Conservation (phyloP, 225 moss, liverwort and hornwort species). For the Pseudoscleropodium purum region DNA sequence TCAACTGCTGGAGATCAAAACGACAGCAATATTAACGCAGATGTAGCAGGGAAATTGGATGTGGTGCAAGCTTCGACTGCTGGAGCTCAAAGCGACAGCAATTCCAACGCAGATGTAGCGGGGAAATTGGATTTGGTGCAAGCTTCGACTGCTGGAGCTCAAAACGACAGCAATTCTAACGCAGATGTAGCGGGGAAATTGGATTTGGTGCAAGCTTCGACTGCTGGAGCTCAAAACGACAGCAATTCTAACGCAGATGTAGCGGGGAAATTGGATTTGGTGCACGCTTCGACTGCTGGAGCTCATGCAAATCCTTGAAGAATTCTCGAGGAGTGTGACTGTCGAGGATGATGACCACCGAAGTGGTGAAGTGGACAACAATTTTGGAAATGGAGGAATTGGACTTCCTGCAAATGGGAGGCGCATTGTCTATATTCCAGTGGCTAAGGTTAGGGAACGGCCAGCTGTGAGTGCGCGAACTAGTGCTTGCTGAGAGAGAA, state of each 20-base stretch:
- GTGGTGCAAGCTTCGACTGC: slow-evolving; percentile 26
- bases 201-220: slow-evolving; percentile 63
- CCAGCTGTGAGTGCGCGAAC: slow-evolving; percentile 21
- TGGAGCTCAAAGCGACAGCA: slow-evolving; percentile 33
- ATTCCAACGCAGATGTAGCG: slow-evolving; percentile 36
- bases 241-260: slow-evolving; percentile 1
- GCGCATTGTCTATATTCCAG: slow-evolving; percentile 71
- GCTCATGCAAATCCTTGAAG: slow-evolving; percentile 61
- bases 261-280: slow-evolving; percentile 68
- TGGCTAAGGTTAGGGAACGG: slow-evolving; percentile 66
- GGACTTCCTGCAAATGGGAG: slow-evolving; percentile 51
- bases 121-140: slow-evolving; percentile 80
- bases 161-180: slow-evolving; percentile 32
- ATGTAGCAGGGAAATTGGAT: slow-evolving; percentile 63
- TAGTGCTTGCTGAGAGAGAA: slow-evolving; percentile 15
- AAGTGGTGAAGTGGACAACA: slow-evolving; percentile 16
- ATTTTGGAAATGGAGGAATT: slow-evolving; percentile 40
- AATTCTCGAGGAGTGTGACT: slow-evolving; percentile 27
- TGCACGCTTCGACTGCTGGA: slow-evolving; percentile 42
- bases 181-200: slow-evolving; percentile 57
- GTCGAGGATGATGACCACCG: slow-evolving; percentile 14
- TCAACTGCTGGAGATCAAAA: slow-evolving; percentile 54
- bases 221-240: not conserved
- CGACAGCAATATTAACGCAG: not conserved
- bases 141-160: slow-evolving; percentile 53